These are phyloP conservation scores for Fragaria vesca DNA, from an alignment of 306 rosid genomes.

Conservation along the genomic window DNA sequence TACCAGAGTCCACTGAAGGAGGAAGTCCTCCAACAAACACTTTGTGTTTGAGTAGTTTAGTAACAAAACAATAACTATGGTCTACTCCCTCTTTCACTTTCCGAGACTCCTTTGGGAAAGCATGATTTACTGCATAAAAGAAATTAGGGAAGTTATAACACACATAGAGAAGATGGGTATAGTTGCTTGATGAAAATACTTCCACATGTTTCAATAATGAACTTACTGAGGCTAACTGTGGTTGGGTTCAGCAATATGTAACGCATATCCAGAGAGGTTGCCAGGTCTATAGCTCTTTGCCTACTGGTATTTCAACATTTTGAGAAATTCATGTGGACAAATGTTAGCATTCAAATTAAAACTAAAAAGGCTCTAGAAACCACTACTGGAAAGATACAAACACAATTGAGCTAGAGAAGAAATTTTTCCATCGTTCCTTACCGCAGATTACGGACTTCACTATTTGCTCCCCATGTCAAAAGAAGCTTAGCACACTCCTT, in stretches of 20 bases:
- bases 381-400: neutral
- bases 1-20: conserved; percentile 35
- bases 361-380: neutral
- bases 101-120: conserved; percentile 9
- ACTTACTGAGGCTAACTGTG: conserved; percentile 35
- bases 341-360: conserved; percentile 2
- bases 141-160: neutral
- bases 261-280: conserved; percentile 43
- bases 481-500: conserved; percentile 39
- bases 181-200: neutral
- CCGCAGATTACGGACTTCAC: conserved; percentile 44
- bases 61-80: conserved; percentile 11
- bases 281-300: conserved; percentile 44
- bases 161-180: neutral
- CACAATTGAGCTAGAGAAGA: neutral
- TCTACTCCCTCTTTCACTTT: conserved; percentile 21
- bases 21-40: conserved; percentile 42
- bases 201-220: neutral
- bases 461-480: conserved; percentile 44
- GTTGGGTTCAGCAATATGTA: conserved; percentile 33
- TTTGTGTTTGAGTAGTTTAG: conserved; percentile 13
- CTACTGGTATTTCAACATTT: conserved; percentile 27
- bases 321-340: neutral
- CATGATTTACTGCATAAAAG: conserved; percentile 27
- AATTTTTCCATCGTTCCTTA: conserved; percentile 13